Percentiles rank a stretch among this genome's conserved stretches.
Evolutionary conservation across 805 yeast species (phyloP).

Genomic region (Debaryomyces maramus): DNA sequence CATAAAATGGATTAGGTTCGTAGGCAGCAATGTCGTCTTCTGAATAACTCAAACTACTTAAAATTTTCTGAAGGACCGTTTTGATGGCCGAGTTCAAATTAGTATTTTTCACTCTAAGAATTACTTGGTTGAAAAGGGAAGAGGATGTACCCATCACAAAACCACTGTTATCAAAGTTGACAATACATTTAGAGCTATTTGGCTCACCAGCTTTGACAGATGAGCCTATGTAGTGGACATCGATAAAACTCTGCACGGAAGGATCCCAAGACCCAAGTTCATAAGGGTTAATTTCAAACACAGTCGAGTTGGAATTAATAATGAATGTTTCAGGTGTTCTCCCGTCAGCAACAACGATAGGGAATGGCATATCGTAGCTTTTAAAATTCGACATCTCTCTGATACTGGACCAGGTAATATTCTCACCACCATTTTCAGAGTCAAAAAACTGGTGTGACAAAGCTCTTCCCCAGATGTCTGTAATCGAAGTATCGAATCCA

Average conservation of each 20-base stretch:
- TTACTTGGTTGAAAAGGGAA: slow-evolving; percentile 35
- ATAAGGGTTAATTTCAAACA: slow-evolving; percentile 38
- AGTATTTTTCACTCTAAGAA: slow-evolving; percentile 23
- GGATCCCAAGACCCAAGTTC: slow-evolving; percentile 48
- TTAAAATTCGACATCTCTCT: slow-evolving; percentile 22
- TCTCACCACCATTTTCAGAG: slow-evolving; percentile 25
- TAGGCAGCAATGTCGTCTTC: slow-evolving; percentile 41
- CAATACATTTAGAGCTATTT: slow-evolving; percentile 20
- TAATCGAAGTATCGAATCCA: slow-evolving; percentile 33
- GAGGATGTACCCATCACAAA: slow-evolving; percentile 43
- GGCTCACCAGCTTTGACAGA: slow-evolving; percentile 21
- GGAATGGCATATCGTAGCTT: slow-evolving; percentile 38
- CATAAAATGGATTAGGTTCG: slow-evolving; percentile 41
- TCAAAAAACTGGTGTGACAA: slow-evolving; percentile 34
- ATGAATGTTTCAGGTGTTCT: slow-evolving; percentile 61
- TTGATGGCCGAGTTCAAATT: slow-evolving; percentile 23
- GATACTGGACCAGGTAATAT: slow-evolving; percentile 33
- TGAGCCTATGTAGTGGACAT: slow-evolving; percentile 32
- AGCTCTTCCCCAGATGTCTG: slow-evolving; percentile 44
- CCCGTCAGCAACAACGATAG: slow-evolving; percentile 50
- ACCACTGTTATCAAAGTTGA: slow-evolving; percentile 39
- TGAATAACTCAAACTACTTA: slow-evolving; percentile 21
- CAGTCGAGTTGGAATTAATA: slow-evolving; percentile 66
- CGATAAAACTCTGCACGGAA: slow-evolving; percentile 29
- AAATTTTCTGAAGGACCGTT: slow-evolving; percentile 23